phyloP scores from a whole-genome alignment of 345 rosid species.

The Turritis glabra region DNA sequence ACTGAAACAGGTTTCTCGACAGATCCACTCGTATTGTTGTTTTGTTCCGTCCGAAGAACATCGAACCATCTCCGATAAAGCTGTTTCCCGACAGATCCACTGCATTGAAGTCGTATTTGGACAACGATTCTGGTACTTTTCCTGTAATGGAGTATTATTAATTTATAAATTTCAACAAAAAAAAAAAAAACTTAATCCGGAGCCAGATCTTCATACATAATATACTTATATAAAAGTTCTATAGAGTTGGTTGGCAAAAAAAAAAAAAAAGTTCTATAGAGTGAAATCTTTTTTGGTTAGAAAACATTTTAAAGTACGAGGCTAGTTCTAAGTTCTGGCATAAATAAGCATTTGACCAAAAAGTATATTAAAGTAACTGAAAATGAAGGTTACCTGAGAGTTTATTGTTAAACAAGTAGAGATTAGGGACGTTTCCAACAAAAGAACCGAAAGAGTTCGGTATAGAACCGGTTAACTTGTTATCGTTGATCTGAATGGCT shows the following conservation, averaged over 20 bases:
- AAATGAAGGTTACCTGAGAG: conserved; percentile 48
- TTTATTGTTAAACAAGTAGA: conserved; percentile 64
- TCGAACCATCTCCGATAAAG: conserved; percentile 63
- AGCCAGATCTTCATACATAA: background rate
- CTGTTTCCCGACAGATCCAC: conserved; percentile 61
- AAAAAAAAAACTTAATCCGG: background rate
- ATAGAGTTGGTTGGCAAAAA: no score
- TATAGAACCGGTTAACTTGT: conserved; percentile 54
- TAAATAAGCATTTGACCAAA: background rate
- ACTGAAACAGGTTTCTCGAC: conserved; percentile 62
- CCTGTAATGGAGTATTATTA: conserved; percentile 23
- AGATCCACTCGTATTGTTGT: conserved; percentile 47
- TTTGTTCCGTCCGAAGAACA: conserved; percentile 68
- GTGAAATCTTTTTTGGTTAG: no score
- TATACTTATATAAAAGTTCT: no score
- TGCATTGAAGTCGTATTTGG: conserved; percentile 46
- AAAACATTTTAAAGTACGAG: background rate
- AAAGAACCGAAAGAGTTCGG: conserved; percentile 66
- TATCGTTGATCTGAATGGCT: conserved; percentile 61
- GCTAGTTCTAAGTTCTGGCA: background rate
- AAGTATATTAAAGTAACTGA: background rate
- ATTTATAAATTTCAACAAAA: background rate
- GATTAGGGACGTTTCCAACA: conserved; percentile 37
- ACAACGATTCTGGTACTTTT: conserved; percentile 57
- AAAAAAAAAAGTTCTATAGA: no score